These are phyloP conservation scores for Phyllostachys edulis DNA, from an alignment of 176 grass and related monocot genomes.

Conservation along the genomic window DNA sequence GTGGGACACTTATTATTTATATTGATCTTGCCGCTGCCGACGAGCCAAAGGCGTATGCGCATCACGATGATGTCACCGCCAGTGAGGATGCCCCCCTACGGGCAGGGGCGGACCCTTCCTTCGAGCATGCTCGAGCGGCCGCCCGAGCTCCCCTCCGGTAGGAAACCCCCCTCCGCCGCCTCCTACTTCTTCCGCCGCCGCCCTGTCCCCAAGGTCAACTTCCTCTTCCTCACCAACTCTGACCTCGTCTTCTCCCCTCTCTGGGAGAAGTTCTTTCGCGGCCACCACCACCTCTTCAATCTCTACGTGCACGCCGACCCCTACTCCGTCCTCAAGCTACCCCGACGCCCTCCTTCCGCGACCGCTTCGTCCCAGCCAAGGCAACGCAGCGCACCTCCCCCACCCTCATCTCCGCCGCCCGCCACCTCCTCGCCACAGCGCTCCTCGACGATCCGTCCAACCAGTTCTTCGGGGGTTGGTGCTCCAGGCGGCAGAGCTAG, in stretches of 20 bases:
- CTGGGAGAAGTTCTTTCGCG: constrained; percentile 81
- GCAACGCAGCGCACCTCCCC: constrained; percentile 83
- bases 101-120: no score
- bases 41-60: no score
- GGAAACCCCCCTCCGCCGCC: constrained; percentile 12
- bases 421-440: constrained; percentile 72
- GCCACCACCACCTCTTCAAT: constrained; percentile 64
- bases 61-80: no score
- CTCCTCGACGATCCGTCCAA: constrained; percentile 68
- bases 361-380: constrained; percentile 82
- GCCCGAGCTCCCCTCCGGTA: no score
- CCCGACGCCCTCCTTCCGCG: constrained; percentile 55
- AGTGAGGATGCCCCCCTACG: no score
- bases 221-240: constrained; percentile 84
- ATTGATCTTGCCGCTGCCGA: no score
- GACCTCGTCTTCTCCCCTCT: constrained; percentile 82
- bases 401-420: constrained; percentile 80
- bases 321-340: constrained; percentile 38
- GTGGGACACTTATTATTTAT: no score
- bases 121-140: no score
- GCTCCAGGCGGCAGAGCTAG: constrained; percentile 55
- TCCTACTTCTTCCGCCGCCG: constrained; percentile 58
- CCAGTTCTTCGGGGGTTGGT: constrained; percentile 62
- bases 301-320: constrained; percentile 92
- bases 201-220: constrained; percentile 63